These are phyloP conservation scores for Trametes cubensis DNA, from an alignment of 768 basidiomycete species.

Conservation along the genomic window DNA sequence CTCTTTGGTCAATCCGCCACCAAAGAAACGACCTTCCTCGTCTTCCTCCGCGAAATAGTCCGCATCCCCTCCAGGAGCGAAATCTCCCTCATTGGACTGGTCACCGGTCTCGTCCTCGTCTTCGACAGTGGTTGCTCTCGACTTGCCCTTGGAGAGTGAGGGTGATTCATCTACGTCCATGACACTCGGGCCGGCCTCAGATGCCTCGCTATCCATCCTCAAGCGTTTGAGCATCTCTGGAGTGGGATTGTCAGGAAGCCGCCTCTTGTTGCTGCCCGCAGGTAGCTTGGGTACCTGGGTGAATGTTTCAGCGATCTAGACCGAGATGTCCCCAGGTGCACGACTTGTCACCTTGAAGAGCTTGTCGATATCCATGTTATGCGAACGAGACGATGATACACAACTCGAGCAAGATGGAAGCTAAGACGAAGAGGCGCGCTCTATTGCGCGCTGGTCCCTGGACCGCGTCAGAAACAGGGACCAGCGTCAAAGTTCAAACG, in stretches of 20 bases:
- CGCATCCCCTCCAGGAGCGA: constrained; percentile 85
- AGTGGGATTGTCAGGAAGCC: constrained; percentile 74
- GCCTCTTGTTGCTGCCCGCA: constrained; percentile 65
- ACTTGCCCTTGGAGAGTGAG: constrained; percentile 34
- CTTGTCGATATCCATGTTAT: constrained; percentile 51
- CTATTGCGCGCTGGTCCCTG: neutral
- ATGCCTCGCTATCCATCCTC: constrained; percentile 49
- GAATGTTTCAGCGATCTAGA: constrained; percentile 3
- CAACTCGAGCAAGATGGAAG: neutral
- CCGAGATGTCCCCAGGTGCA: neutral
- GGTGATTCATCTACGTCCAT: constrained; percentile 4
- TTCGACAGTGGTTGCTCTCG: constrained; percentile 56
- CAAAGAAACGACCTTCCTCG: constrained; percentile 90
- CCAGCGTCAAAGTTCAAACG: too few species aligned
- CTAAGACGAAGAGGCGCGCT: neutral
- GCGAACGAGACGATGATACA: too few species aligned
- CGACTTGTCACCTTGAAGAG: constrained; percentile 45
- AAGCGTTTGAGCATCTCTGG: constrained; percentile 85
- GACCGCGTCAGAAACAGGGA: neutral
- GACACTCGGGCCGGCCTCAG: constrained; percentile 18
- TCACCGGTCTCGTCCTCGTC: constrained; percentile 58
- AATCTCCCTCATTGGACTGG: constrained; percentile 42
- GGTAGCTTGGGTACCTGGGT: constrained; percentile 70
- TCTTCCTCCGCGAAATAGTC: constrained; percentile 93
- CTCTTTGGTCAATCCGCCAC: constrained; percentile 87